Evolutionary conservation across 2,329 filamentous ascomycete genomes (phyloP), one percentile per base, ranked within the genome.

Genomic region (Tolypocladium sp.): DNA sequence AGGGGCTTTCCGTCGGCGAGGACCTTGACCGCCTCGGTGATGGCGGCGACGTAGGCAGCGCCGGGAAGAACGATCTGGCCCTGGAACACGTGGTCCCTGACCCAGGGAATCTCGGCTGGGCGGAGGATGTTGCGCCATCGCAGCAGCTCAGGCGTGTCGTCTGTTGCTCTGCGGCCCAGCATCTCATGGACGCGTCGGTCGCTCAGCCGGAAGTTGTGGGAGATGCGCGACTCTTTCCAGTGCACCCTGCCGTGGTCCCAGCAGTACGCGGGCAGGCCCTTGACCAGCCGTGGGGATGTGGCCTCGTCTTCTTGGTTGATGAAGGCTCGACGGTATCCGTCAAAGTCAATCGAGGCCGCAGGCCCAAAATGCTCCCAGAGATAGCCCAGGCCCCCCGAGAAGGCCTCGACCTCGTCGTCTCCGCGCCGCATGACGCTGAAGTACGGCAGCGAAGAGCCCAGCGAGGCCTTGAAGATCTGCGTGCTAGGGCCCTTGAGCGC

Each of bases 21-120:
- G n/a, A 22, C 30, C 30, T 52, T 52, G 2, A 66, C 69, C 3
- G 78, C 78, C 59, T 81, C 78, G 0, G 77, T 66, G 1, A 73
- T 76, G 66, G 79, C 76, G 20, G 70, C 67, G 1, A 79, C 57
- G 63, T 78, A 81, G 0, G 70, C 77, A 0, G 78, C 73, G 1
- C 66, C 74, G 0, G 80, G 79, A 56, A 79, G 78, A 9, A 82
- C 67, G 17, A 72, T 67, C 46, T 77, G 66, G 25, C 77, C 80
- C 62, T 84, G 81, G 63, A 86, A 77, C 58, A 72, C 71, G 69
- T 86, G 83, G 63, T 84, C 79, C 49, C 79, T 73, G 13, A 84
- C 71, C 73, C 85, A 86, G 4, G 84, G 78, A 1, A 79, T 66
- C 61, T 81, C 78, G 35, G 76, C 74, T 4, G 76, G 61, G 13